Evolutionary conservation across 1,139 yeast genomes (phyloP).

Genomic region (Suhomyces coccinellae): DNA sequence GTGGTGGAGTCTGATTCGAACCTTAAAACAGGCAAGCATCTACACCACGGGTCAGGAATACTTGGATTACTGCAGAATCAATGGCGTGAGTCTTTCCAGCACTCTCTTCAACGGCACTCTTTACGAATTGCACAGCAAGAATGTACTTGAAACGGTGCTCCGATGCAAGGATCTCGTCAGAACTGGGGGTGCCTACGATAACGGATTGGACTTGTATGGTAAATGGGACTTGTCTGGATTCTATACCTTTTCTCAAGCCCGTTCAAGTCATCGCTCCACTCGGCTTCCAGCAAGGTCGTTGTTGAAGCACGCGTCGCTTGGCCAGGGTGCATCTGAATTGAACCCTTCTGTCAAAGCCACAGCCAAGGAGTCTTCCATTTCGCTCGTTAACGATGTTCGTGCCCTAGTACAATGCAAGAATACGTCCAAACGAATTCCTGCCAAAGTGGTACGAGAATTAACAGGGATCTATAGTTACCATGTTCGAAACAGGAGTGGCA

Average conservation of each 20-base stretch:
- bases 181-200: slow-evolving; percentile 70
- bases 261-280: not conserved
- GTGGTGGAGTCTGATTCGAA: not conserved
- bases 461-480: slow-evolving; percentile 55
- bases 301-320: slow-evolving; percentile 10
- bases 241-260: slow-evolving; percentile 16
- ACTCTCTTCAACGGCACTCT: slow-evolving; percentile 67
- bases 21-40: not conserved
- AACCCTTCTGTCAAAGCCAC: not conserved
- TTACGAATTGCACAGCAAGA: slow-evolving; percentile 60
- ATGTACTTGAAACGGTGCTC: slow-evolving; percentile 44
- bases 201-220: slow-evolving; percentile 70
- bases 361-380: slow-evolving; percentile 12
- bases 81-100: slow-evolving; percentile 28
- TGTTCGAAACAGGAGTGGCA: slow-evolving; percentile 26
- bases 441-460: slow-evolving; percentile 56
- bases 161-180: slow-evolving; percentile 41
- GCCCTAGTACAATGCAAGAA: slow-evolving; percentile 63
- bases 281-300: slow-evolving; percentile 10
- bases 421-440: slow-evolving; percentile 46
- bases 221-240: slow-evolving; percentile 51
- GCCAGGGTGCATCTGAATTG: not conserved
- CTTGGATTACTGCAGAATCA: slow-evolving; percentile 29
- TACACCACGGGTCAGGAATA: slow-evolving; percentile 24
- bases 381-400: slow-evolving; percentile 30